Conservation (phyloP, 306 rosid species). For the Lupinus albus region DNA sequence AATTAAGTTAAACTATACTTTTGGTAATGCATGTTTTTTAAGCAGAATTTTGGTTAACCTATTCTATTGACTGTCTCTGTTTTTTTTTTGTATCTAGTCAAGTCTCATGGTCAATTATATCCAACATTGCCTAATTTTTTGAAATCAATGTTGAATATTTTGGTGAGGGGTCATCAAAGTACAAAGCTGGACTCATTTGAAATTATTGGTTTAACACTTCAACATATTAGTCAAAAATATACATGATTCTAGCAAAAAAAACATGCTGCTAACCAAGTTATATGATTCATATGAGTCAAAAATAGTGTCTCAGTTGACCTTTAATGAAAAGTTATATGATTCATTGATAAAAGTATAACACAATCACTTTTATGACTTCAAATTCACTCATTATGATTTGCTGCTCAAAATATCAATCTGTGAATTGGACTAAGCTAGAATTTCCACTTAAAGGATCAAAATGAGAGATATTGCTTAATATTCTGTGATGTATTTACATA, state of each 20-base stretch:
- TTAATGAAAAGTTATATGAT: not conserved
- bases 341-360: not conserved
- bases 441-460: conserved; percentile 45
- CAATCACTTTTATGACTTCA: not conserved
- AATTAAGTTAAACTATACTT: no score
- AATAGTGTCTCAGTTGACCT: not conserved
- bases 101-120: conserved; percentile 28
- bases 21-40: no score
- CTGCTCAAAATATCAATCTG: no score
- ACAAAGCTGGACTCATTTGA: conserved; percentile 21
- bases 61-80: conserved; percentile 18
- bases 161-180: no score
- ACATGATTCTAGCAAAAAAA: no score
- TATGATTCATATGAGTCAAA: not conserved
- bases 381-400: no score
- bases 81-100: conserved; percentile 4
- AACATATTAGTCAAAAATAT: not conserved
- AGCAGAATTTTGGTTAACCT: no score
- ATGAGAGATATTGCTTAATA: conserved; percentile 38
- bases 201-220: conserved; percentile 33
- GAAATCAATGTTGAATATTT: no score
- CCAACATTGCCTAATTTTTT: conserved; percentile 11
- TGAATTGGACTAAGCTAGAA: conserved; percentile 7
- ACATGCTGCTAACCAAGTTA: not conserved
- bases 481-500: conserved; percentile 64